Conservation (phyloP, 441 rosid species). For the Aleurites moluccanus region DNA sequence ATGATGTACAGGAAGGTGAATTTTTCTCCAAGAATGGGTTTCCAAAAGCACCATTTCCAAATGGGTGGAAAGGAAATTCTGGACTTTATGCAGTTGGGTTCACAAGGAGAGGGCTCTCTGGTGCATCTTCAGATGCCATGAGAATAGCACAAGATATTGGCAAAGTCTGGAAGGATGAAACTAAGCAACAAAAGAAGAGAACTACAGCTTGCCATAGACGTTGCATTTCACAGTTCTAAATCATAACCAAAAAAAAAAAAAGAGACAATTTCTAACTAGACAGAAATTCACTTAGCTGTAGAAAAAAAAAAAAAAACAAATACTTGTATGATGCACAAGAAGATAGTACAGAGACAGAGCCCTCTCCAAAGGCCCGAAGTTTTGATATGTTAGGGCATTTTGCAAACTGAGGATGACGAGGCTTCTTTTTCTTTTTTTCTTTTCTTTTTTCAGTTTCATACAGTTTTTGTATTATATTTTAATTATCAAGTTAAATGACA, state of each 20-base stretch:
- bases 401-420: conserved; percentile 62
- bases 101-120: conserved; percentile 87
- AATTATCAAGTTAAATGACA: conserved; percentile 10
- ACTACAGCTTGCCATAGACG: conserved; percentile 56
- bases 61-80: conserved; percentile 78
- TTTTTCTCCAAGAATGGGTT: conserved; percentile 75
- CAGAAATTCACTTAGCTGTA: conserved; percentile 17
- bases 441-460: conserved; percentile 10
- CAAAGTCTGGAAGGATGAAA: conserved; percentile 65
- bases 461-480: conserved; percentile 16
- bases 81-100: conserved; percentile 95
- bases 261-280: conserved; percentile 6
- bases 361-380: conserved; percentile 63
- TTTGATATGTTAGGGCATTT: conserved; percentile 50
- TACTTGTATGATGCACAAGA: conserved; percentile 25
- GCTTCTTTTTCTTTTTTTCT: conserved; percentile 27
- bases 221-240: conserved; percentile 73
- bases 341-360: conserved; percentile 41
- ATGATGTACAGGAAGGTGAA: conserved; percentile 61
- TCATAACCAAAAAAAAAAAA: conserved; percentile 1
- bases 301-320: neutral
- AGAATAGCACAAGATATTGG: conserved; percentile 72
- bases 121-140: conserved; percentile 68
- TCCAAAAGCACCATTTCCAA: conserved; percentile 64
- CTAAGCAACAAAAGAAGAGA: conserved; percentile 51